Conservation (phyloP, 2,329 filamentous ascomycete species). For the Sordariomycetes sp. region DNA sequence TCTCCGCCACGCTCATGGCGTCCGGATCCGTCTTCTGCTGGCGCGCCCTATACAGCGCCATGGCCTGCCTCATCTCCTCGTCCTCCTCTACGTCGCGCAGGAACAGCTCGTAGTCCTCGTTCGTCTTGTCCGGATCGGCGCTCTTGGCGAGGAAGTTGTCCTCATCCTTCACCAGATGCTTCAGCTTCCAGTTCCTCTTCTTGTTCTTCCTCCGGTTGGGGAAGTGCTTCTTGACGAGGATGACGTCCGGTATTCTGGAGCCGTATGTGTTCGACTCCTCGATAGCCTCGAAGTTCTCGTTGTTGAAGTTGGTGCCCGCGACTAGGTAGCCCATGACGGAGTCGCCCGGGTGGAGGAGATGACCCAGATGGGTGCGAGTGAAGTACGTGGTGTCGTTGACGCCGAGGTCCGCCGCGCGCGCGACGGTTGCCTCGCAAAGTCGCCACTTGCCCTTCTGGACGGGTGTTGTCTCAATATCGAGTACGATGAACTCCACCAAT, state of each 20-base stretch:
- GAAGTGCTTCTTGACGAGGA: constrained; percentile 97
- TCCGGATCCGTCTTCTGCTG: constrained; percentile 42
- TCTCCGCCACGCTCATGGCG: constrained; percentile 59
- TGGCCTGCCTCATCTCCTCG: constrained; percentile 69
- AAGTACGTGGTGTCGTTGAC: constrained; percentile 82
- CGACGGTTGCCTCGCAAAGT: constrained; percentile 80
- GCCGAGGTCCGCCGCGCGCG: constrained; percentile 77
- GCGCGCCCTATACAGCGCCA: constrained; percentile 71
- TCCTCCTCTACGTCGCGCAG: constrained; percentile 95
- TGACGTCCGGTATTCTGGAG: constrained; percentile 76
- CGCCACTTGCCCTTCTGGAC: constrained; percentile 69
- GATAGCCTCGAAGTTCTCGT: constrained; percentile 70
- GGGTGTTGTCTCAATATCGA: constrained; percentile 81
- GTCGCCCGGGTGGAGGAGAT: constrained; percentile 77
- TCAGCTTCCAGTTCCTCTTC: constrained; percentile 84
- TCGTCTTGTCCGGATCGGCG: constrained; percentile 76
- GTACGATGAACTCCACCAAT: constrained; percentile 83
- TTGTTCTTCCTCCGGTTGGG: constrained; percentile 63
- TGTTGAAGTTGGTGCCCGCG: constrained; percentile 87
- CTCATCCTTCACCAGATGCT: constrained; percentile 85
- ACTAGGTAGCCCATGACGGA: constrained; percentile 92
- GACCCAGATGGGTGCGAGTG: constrained; percentile 80
- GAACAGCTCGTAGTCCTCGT: constrained; percentile 95
- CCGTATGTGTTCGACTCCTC: constrained; percentile 68
- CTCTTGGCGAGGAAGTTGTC: constrained; percentile 79